These are phyloP conservation scores for Pisolithus tinctorius DNA, from an alignment of 768 basidiomycete species.

Conservation along the genomic window DNA sequence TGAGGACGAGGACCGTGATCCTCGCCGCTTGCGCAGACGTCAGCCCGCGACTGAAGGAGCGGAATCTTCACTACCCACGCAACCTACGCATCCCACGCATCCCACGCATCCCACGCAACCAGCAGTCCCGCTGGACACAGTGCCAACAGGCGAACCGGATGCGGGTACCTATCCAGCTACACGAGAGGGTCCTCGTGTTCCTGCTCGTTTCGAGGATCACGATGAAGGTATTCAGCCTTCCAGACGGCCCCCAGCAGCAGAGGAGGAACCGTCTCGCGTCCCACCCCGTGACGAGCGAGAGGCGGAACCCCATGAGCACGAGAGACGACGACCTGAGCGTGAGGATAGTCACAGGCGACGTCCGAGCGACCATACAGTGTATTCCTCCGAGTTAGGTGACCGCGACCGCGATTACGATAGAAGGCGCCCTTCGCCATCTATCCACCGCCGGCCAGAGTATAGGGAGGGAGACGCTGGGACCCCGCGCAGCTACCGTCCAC, in stretches of 20 bases:
- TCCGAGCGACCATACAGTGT: slow-evolving; percentile 12
- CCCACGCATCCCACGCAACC: neutral
- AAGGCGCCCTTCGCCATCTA: slow-evolving; percentile 7
- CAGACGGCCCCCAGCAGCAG: neutral
- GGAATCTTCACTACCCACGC: neutral
- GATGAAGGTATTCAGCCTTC: neutral
- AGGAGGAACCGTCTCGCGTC: slow-evolving; percentile 2
- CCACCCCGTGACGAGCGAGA: neutral
- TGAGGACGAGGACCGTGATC: slow-evolving; percentile 6
- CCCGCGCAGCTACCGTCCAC: slow-evolving; percentile 2
- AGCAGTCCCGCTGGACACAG: neutral
- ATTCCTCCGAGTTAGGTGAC: slow-evolving; percentile 6
- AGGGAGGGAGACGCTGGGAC: slow-evolving; percentile 7
- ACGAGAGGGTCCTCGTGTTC: too few relatives aligned
- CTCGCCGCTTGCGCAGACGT: neutral
- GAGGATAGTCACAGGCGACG: slow-evolving; percentile 3
- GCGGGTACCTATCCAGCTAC: neutral
- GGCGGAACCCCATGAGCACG: neutral
- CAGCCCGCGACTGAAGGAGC: neutral
- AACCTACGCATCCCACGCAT: neutral
- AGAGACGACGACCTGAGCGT: neutral
- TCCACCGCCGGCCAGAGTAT: slow-evolving; percentile 7
- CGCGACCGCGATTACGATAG: slow-evolving; percentile 11
- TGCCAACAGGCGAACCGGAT: neutral
- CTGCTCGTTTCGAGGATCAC: too few relatives aligned